Evolutionary conservation across 2,329 filamentous ascomycete genomes (phyloP).

Genomic region (Daldinia sp.): DNA sequence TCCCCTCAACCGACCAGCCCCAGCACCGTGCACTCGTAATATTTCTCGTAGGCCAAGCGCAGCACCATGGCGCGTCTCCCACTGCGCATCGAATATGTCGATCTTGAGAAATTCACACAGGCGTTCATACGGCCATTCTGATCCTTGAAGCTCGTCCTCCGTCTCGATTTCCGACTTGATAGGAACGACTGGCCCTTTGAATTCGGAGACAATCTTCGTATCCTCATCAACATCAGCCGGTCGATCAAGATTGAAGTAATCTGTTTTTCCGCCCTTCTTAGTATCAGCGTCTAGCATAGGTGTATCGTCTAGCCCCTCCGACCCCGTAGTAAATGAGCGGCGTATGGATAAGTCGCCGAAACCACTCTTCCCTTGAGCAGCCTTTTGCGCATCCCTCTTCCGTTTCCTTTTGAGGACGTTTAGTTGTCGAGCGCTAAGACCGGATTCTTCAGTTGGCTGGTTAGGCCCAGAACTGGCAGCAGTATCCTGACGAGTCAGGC

Average conservation of each 20-base stretch:
- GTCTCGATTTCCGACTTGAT: constrained; percentile 89
- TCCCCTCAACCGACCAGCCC: constrained; percentile 81
- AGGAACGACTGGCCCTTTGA: constrained; percentile 84
- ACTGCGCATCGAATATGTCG: constrained; percentile 91
- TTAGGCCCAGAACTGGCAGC: constrained; percentile 52
- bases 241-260: constrained; percentile 93
- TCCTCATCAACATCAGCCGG: constrained; percentile 85
- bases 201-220: constrained; percentile 91
- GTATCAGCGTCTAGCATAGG: constrained; percentile 64
- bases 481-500: constrained; percentile 54
- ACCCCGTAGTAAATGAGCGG: constrained; percentile 69
- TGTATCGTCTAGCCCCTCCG: constrained; percentile 73
- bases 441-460: constrained; percentile 70
- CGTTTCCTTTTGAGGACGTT: constrained; percentile 95
- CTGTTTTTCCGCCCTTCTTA: constrained; percentile 74
- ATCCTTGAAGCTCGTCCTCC: constrained; percentile 80
- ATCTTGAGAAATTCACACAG: constrained; percentile 94
- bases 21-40: constrained; percentile 88
- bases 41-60: constrained; percentile 95
- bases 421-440: constrained; percentile 90
- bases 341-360: constrained; percentile 87
- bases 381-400: constrained; percentile 88
- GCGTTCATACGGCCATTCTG: constrained; percentile 93
- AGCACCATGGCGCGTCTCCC: constrained; percentile 96
- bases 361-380: constrained; percentile 85